Conservation (phyloP, 139 green algal species). For the Haematococcus lacustris region DNA sequence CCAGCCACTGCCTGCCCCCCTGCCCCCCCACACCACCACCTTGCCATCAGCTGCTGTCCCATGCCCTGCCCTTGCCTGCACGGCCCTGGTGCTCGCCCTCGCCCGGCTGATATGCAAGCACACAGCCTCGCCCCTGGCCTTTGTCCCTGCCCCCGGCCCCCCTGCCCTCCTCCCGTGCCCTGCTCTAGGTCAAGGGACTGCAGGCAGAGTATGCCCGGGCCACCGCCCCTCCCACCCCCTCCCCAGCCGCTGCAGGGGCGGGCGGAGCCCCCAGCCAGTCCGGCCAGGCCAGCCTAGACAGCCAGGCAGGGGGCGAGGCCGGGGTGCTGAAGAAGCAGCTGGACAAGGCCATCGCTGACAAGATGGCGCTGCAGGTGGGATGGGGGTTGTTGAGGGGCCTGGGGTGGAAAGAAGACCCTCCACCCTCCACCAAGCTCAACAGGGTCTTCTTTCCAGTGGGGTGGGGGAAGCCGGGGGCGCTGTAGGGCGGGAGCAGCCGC, state of each 20-base stretch:
- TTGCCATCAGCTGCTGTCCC: too few species aligned
- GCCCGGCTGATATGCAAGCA: background rate
- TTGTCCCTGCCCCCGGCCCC: too few species aligned
- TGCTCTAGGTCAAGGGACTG: constrained; percentile 26
- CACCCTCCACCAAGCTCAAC: too few species aligned
- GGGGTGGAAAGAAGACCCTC: background rate
- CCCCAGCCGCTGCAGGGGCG: background rate
- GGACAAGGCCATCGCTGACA: constrained; percentile 25
- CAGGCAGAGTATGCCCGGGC: constrained; percentile 33
- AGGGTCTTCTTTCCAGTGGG: too few species aligned
- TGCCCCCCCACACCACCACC: too few species aligned
- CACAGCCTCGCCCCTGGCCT: background rate
- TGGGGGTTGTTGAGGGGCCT: background rate
- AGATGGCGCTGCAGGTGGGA: constrained; percentile 17
- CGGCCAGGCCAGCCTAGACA: too few species aligned
- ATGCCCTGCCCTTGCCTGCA: background rate
- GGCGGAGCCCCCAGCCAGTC: background rate
- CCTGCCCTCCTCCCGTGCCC: background rate
- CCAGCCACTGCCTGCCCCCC: too few species aligned
- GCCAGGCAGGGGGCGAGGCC: too few species aligned
- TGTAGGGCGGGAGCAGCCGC: background rate
- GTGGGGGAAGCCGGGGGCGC: background rate
- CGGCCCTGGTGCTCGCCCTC: background rate
- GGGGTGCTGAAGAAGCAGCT: constrained; percentile 19
- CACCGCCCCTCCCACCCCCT: background rate